Evolutionary conservation across 2,329 filamentous ascomycete species (phyloP).

Genomic region (Cadophora luteo-olivacea): DNA sequence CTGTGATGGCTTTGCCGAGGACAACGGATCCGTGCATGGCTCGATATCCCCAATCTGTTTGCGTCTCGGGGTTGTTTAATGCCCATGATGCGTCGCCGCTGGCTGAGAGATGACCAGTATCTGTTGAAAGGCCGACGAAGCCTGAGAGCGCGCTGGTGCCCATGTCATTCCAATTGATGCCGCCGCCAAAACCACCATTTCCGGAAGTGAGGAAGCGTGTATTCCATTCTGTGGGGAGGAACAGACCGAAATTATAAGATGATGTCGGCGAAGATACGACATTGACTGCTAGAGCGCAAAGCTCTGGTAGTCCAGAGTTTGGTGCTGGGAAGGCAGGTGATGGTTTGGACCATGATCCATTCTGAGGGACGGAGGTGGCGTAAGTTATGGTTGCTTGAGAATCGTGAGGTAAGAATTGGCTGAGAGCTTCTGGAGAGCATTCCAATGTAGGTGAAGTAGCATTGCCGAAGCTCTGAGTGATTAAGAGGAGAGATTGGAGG

Average conservation of each 20-base stretch:
- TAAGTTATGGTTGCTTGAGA: constrained; percentile 20
- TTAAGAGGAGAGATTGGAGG: constrained; percentile 17
- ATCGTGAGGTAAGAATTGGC: constrained; percentile 15
- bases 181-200: constrained; percentile 54
- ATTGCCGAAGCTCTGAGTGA: constrained; percentile 5
- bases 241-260: constrained; percentile 48
- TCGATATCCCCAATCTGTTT: constrained; percentile 10
- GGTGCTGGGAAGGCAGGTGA: constrained; percentile 43
- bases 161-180: constrained; percentile 57
- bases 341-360: constrained; percentile 25
- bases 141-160: constrained; percentile 43
- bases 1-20: constrained; percentile 23
- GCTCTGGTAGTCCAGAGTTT: constrained; percentile 46
- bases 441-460: constrained; percentile 2
- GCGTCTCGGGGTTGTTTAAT: constrained; percentile 14
- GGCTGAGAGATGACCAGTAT: constrained; percentile 51
- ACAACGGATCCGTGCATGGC: constrained; percentile 22
- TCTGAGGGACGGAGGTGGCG: constrained; percentile 21
- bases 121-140: constrained; percentile 50
- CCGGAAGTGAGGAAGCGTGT: constrained; percentile 48
- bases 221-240: constrained; percentile 47
- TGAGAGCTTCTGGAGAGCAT: constrained; percentile 24
- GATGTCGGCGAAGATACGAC: constrained; percentile 45
- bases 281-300: constrained; percentile 48
- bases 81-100: constrained; percentile 47